phyloP scores from a whole-genome alignment of 352 stramenopile species.

The Phytopythium chamaehyphon region DNA sequence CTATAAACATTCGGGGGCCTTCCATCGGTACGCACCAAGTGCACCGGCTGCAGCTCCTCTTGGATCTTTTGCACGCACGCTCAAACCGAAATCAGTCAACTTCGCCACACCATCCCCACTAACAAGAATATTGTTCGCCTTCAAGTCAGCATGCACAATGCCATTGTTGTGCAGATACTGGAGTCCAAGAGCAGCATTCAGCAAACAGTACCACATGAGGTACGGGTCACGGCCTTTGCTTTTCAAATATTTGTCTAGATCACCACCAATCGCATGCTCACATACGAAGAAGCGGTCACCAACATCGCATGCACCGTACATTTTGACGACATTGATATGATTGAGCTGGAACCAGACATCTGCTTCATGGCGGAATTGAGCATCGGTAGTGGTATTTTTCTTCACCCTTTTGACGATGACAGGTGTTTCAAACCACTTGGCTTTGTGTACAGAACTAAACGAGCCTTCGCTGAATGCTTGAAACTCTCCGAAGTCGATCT shows the following conservation, averaged over 20 bases:
- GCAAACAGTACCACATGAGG: conserved; percentile 10
- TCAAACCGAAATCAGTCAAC: conserved; percentile 2
- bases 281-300: conserved; percentile 30
- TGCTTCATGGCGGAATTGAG: conserved; percentile 18
- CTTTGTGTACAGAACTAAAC: conserved; percentile 19
- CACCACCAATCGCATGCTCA: conserved; percentile 19
- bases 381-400: not conserved
- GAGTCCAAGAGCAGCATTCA: not conserved
- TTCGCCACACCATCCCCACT: not conserved
- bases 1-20: too few species aligned
- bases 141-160: not conserved
- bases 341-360: conserved; percentile 25
- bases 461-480: conserved; percentile 14
- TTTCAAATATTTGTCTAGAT: conserved; percentile 19
- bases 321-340: conserved; percentile 24
- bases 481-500: conserved; percentile 20
- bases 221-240: not conserved
- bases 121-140: conserved; percentile 1
- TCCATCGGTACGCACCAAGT: too few species aligned
- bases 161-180: not conserved
- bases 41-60: too few species aligned
- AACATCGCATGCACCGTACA: conserved; percentile 27
- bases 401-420: conserved; percentile 23
- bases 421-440: conserved; percentile 15
- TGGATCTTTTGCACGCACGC: not conserved